phyloP scores from a whole-genome alignment of 1,284 basidiomycete genomes.

The Dichomitus squalens region DNA sequence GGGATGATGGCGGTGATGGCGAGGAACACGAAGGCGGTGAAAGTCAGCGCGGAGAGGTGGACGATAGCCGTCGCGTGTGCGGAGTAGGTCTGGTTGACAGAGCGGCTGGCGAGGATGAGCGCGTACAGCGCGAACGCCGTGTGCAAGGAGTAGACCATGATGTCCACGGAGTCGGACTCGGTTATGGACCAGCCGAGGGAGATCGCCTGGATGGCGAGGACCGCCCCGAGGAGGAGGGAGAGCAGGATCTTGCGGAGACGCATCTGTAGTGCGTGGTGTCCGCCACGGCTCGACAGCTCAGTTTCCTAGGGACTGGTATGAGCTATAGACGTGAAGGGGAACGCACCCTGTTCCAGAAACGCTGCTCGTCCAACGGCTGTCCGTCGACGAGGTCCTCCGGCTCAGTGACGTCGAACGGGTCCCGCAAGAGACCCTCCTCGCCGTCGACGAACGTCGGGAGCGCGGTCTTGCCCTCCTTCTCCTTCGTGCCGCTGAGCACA shows the following conservation, averaged over 20 bases:
- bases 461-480: slow-evolving; percentile 54
- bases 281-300: slow-evolving; percentile 1
- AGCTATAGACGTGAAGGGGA: background rate
- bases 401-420: slow-evolving; percentile 79
- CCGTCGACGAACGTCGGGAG: slow-evolving; percentile 49
- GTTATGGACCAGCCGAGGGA: slow-evolving; percentile 54
- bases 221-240: slow-evolving; percentile 44
- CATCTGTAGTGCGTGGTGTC: slow-evolving; percentile 10
- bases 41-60: slow-evolving; percentile 65
- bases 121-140: slow-evolving; percentile 63
- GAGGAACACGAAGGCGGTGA: slow-evolving; percentile 53
- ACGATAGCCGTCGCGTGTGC: slow-evolving; percentile 65
- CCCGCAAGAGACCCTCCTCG: slow-evolving; percentile 41
- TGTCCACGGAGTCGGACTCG: slow-evolving; percentile 36
- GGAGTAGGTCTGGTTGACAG: slow-evolving; percentile 54
- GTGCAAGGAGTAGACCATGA: slow-evolving; percentile 52
- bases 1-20: slow-evolving; percentile 60
- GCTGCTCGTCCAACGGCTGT: slow-evolving; percentile 68
- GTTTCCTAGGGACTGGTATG: background rate
- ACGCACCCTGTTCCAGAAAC: slow-evolving; percentile 74
- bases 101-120: slow-evolving; percentile 52
- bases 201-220: slow-evolving; percentile 54
- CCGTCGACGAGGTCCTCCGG: slow-evolving; percentile 77
- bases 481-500: slow-evolving; percentile 35
- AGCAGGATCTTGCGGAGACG: slow-evolving; percentile 48